Conservation (phyloP, 73 alveolate species). For the Durusdinium trenchii region DNA sequence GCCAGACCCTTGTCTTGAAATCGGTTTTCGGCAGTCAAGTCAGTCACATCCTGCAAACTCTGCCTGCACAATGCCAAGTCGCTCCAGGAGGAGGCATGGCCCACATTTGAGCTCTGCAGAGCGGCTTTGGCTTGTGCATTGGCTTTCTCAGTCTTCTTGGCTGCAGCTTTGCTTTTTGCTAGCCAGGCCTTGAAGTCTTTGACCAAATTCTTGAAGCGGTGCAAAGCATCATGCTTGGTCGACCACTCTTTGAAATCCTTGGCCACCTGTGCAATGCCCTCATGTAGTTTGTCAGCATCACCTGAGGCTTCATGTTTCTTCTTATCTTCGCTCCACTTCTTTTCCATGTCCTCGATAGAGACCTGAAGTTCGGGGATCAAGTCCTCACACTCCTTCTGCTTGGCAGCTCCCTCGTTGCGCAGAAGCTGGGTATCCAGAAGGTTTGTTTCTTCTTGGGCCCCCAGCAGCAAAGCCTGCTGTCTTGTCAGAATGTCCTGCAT, state of each 20-base stretch:
- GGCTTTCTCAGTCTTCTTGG: neutral
- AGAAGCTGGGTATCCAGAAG: neutral
- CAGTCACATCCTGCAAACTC: neutral
- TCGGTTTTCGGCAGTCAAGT: too few species aligned
- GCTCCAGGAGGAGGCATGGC: neutral
- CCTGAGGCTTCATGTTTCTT: neutral
- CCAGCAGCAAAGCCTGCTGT: neutral
- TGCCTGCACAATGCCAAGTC: constrained; percentile 1
- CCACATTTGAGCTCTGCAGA: neutral
- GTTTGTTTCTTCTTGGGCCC: neutral
- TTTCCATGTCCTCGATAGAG: neutral
- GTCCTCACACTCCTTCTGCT: neutral
- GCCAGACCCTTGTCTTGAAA: neutral
- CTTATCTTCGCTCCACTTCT: neutral
- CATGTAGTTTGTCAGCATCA: neutral
- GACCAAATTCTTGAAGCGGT: neutral
- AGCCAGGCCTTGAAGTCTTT: neutral
- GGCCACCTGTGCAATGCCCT: neutral
- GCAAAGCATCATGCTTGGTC: neutral
- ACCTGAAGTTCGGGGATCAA: neutral
- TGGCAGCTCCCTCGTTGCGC: too few species aligned
- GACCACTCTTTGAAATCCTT: neutral
- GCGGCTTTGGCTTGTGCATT: neutral
- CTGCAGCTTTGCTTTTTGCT: neutral
- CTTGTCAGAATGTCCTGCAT: neutral